Evolutionary conservation across 192 early-diverging fungal genomes (phyloP), one percentile per base, ranked within the genome.

Genomic region (Coemansia sp.): DNA sequence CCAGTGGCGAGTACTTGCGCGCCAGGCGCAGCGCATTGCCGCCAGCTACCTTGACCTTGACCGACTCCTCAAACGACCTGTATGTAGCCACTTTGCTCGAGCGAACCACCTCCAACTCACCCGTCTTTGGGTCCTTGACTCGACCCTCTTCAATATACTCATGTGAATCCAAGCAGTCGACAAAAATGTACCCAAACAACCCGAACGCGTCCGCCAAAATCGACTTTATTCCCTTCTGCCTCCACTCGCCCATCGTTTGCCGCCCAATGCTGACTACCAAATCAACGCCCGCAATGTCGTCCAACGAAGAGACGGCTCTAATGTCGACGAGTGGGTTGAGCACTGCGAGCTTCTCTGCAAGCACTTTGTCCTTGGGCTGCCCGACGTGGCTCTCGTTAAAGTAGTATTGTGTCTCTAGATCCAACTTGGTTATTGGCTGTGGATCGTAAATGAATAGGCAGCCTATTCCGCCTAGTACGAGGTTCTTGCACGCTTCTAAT

Each of bases 401-500:
- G 32, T 77, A 86, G 50, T 74, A 62, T 17, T 67, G 53, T 14
- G 37, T 66, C 45, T 78, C 62, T 19, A 74, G 17, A 55, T 82
- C 57, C 76, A 74, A 2, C 74, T 70, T 27, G 89, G 57, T 36
- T 92, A 92, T 91, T 0, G 60, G 62, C 9, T 78, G 67, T 15
- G 77, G 69, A 65, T 95, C 95, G 38, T 89, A 51, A 0, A 99
- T 63, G 0, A 89, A 91, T 14, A 99, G 71, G 0, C 79, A 74
- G 2, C 93, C 94, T 15, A 97, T 73, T 17, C 97, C 97, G 0
- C 95, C 90, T 6, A 99, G 84, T 0, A 94, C 94, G 42, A 98
- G 78, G 76, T 99, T 99, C 76, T 99, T 99, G 81, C 89, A 86
- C 23, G 94, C 84, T 72, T 99, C 97, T 63, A 91, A 92, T 38